phyloP scores from a whole-genome alignment of 2,329 filamentous ascomycete genomes.

The Colletotrichum euphorbiae region DNA sequence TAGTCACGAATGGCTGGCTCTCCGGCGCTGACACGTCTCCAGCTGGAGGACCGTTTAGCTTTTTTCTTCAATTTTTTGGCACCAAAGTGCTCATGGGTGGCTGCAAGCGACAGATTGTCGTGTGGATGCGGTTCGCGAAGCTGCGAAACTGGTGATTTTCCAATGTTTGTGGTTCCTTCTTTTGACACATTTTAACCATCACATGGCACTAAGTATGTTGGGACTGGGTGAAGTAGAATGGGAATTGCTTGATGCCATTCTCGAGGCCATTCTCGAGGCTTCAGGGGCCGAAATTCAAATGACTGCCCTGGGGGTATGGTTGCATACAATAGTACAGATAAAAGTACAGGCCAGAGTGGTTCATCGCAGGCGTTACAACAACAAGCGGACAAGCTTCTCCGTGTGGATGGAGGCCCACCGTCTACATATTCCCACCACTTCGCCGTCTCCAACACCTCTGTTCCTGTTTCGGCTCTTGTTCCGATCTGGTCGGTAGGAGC shows the following conservation, averaged over 20 bases:
- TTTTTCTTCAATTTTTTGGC: background rate
- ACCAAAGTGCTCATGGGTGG: background rate
- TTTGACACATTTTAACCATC: background rate
- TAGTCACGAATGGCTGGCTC: background rate
- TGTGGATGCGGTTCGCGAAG: constrained; percentile 10
- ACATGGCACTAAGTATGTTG: background rate
- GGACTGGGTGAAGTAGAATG: background rate
- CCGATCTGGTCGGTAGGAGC: constrained; percentile 33
- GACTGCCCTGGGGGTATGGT: constrained; percentile 18
- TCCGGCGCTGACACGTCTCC: constrained; percentile 5
- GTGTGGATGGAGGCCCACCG: background rate
- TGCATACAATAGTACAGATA: constrained; percentile 21
- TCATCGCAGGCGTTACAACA: constrained; percentile 3
- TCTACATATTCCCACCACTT: background rate
- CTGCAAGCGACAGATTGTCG: background rate
- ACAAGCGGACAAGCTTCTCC: constrained; percentile 5
- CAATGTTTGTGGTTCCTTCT: background rate
- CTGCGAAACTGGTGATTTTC: background rate
- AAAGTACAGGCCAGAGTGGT: constrained; percentile 14
- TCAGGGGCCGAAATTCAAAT: background rate
- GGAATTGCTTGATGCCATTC: too few relatives aligned
- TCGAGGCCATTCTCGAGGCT: constrained; percentile 1
- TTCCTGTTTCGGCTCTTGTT: constrained; percentile 29
- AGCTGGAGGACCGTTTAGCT: constrained; percentile 4
- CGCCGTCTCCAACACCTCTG: background rate